Evolutionary conservation across 2,329 filamentous ascomycete species (phyloP).

Genomic region (Pleoardoris graminearum): DNA sequence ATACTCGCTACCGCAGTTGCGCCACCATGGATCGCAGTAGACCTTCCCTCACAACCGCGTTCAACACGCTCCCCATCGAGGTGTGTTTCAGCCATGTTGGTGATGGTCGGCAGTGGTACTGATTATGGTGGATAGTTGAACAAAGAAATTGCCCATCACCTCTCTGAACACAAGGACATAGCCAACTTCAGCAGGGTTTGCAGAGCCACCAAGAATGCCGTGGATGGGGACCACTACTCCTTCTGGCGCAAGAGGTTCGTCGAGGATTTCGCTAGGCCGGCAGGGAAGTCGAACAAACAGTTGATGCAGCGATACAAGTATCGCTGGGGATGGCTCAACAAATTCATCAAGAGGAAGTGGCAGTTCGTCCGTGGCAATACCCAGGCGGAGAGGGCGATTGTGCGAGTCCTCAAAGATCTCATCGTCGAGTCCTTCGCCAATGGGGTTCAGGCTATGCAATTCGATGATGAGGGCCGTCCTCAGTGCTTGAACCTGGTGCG

Average conservation of each 20-base stretch:
- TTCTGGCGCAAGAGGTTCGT: constrained; percentile 55
- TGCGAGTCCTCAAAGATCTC: constrained; percentile 48
- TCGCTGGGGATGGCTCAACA: constrained; percentile 27
- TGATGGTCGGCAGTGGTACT: constrained; percentile 6
- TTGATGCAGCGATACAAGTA: constrained; percentile 34
- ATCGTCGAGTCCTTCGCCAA: constrained; percentile 47
- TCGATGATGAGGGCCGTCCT: constrained; percentile 25
- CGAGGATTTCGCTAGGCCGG: constrained; percentile 45
- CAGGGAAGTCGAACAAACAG: constrained; percentile 29
- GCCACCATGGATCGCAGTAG: constrained; percentile 15
- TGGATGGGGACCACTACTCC: constrained; percentile 46
- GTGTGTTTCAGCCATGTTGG: constrained; percentile 15
- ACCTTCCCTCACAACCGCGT: constrained; percentile 22
- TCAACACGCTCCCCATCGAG: constrained; percentile 41
- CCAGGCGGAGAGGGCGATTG: constrained; percentile 35
- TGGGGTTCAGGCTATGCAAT: not conserved
- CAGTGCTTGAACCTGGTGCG: constrained; percentile 40
- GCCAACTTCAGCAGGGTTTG: constrained; percentile 48
- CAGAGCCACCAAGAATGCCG: constrained; percentile 41
- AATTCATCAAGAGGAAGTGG: constrained; percentile 13
- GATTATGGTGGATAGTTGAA: constrained; percentile 40
- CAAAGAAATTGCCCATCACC: constrained; percentile 43
- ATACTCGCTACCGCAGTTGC: not conserved
- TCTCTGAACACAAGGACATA: constrained; percentile 51
- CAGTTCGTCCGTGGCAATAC: constrained; percentile 25